Percentiles rank a stretch among this genome's conserved stretches.
phyloP scores from a whole-genome alignment of 371 early-diverging fungal genomes.

The Polyrhizophydium stewartii region DNA sequence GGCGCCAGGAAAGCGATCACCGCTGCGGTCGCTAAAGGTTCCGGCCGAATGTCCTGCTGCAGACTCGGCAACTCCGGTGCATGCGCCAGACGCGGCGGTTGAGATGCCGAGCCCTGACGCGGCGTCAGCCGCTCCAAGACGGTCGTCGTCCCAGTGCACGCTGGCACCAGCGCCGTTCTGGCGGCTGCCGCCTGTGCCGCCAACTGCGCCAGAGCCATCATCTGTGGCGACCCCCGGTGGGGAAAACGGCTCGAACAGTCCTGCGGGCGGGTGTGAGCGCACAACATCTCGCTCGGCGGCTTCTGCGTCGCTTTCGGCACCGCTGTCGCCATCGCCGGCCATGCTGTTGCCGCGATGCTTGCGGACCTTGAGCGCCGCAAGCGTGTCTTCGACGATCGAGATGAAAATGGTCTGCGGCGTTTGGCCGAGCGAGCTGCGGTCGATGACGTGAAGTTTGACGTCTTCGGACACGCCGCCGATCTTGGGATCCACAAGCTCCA shows the following conservation, averaged over 20 bases:
- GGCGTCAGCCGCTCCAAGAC: no score
- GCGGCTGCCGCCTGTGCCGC: background rate
- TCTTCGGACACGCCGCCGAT: slow-evolving; percentile 73
- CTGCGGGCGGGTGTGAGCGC: background rate
- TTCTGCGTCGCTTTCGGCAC: no score
- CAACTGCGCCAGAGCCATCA: background rate
- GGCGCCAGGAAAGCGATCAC: no score
- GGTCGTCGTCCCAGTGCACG: background rate
- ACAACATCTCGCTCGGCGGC: background rate
- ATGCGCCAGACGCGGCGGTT: no score
- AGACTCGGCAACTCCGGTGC: no score
- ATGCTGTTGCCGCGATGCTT: background rate
- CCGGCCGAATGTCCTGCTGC: no score
- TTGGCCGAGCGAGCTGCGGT: slow-evolving; percentile 62
- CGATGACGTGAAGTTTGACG: slow-evolving; percentile 68
- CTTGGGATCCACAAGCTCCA: slow-evolving; percentile 58
- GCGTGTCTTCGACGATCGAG: slow-evolving; percentile 56
- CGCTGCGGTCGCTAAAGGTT: background rate
- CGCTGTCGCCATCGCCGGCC: no score
- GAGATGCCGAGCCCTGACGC: no score
- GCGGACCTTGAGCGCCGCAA: slow-evolving; percentile 1
- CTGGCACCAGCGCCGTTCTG: background rate
- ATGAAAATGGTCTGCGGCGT: slow-evolving; percentile 62
- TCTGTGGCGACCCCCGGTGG: background rate
- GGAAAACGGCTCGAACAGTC: background rate